phyloP scores from a whole-genome alignment of 1,284 basidiomycete genomes.

The Fomitiporia mediterranea region DNA sequence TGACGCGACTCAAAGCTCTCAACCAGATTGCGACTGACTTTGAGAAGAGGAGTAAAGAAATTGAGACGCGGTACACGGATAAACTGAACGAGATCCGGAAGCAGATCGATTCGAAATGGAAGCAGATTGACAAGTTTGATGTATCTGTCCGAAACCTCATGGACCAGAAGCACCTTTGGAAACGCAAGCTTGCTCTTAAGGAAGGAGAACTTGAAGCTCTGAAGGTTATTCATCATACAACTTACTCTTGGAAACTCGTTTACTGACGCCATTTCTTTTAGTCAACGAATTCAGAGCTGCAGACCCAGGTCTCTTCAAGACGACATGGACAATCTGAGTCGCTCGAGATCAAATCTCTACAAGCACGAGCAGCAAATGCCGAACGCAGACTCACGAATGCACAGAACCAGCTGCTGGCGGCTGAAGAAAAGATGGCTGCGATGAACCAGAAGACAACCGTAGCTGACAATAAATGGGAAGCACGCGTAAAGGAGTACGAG shows the following conservation, averaged over 20 bases:
- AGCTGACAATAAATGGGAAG: slow-evolving; percentile 89
- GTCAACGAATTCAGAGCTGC: slow-evolving; percentile 74
- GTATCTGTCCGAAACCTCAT: slow-evolving; percentile 78
- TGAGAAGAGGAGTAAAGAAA: slow-evolving; percentile 80
- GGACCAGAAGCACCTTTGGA: slow-evolving; percentile 84
- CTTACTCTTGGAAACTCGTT: background rate
- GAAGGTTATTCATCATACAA: slow-evolving; percentile 40
- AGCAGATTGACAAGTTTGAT: slow-evolving; percentile 93
- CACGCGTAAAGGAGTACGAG: slow-evolving; percentile 89
- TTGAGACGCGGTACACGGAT: slow-evolving; percentile 68
- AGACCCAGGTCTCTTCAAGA: slow-evolving; percentile 66
- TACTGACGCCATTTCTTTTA: slow-evolving; percentile 28
- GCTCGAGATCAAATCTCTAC: slow-evolving; percentile 67
- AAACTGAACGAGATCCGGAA: slow-evolving; percentile 77
- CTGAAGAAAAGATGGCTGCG: slow-evolving; percentile 78
- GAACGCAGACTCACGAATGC: slow-evolving; percentile 80
- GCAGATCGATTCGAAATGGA: slow-evolving; percentile 86
- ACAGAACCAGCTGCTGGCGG: slow-evolving; percentile 74
- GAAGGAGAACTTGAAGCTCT: slow-evolving; percentile 86
- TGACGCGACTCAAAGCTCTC: slow-evolving; percentile 79
- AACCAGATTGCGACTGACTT: slow-evolving; percentile 83
- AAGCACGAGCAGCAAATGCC: slow-evolving; percentile 69
- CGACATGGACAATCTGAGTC: slow-evolving; percentile 63
- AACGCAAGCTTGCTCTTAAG: slow-evolving; percentile 75
- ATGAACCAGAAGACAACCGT: slow-evolving; percentile 65